Conservation (phyloP, 1,284 basidiomycete species). For the Cryptococcus wingfieldii region DNA sequence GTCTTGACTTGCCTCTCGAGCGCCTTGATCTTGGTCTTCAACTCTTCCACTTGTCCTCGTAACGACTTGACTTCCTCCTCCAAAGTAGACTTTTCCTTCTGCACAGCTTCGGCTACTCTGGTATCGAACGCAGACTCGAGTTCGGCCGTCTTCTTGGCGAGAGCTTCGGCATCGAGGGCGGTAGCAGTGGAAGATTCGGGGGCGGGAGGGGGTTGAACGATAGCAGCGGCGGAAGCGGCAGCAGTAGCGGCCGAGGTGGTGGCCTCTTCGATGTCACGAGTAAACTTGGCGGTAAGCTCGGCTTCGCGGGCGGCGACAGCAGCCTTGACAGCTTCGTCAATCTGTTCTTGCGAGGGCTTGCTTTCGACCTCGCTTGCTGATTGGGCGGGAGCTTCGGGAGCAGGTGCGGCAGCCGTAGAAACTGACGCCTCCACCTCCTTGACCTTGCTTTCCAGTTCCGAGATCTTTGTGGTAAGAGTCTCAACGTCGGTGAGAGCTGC, state of each 20-base stretch:
- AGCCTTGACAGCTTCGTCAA: slow-evolving; percentile 39
- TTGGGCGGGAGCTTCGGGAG: neutral
- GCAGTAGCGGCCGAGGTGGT: slow-evolving; percentile 5
- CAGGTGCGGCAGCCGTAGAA: slow-evolving; percentile 1
- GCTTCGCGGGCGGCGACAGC: slow-evolving; percentile 40
- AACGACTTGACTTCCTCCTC: slow-evolving; percentile 23
- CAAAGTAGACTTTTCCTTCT: slow-evolving; percentile 7
- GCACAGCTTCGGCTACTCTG: slow-evolving; percentile 19
- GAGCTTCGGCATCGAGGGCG: slow-evolving; percentile 9
- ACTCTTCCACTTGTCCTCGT: slow-evolving; percentile 26
- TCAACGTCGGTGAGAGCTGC: slow-evolving; percentile 6
- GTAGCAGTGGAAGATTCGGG: slow-evolving; percentile 15
- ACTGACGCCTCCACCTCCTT: slow-evolving; percentile 10
- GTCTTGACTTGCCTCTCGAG: slow-evolving; percentile 37
- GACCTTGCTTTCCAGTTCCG: slow-evolving; percentile 20
- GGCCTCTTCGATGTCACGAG: slow-evolving; percentile 23
- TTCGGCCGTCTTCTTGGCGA: slow-evolving; percentile 28
- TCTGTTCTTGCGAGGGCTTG: slow-evolving; percentile 15
- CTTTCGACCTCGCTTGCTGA: neutral
- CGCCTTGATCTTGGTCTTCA: slow-evolving; percentile 34
- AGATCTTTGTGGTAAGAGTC: slow-evolving; percentile 22
- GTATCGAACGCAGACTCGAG: slow-evolving; percentile 20
- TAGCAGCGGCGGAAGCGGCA: neutral
- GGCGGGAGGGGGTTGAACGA: neutral
- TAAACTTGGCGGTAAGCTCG: slow-evolving; percentile 31